phyloP scores from a whole-genome alignment of 345 rosid genomes.

The Brassica rapa region DNA sequence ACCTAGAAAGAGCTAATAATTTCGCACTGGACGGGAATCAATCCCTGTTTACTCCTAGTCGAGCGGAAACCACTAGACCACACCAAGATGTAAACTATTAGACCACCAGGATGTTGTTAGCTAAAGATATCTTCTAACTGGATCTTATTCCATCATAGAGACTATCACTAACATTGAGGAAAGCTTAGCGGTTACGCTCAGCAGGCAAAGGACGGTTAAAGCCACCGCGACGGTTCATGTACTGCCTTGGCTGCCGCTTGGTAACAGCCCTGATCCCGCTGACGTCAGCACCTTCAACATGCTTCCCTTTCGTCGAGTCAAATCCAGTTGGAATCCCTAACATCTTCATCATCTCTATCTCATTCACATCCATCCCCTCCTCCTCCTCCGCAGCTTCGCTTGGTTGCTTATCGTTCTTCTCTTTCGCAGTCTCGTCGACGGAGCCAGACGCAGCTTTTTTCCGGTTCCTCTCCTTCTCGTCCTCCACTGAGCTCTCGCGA shows the following conservation, averaged over 20 bases:
- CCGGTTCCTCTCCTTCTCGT: conserved; percentile 53
- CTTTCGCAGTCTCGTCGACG: conserved; percentile 61
- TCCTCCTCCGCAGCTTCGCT: conserved; percentile 25
- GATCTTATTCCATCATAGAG: no score
- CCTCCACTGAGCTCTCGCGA: conserved; percentile 43
- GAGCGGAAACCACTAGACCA: no score
- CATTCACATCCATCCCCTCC: conserved; percentile 50
- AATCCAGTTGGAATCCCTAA: conserved; percentile 89
- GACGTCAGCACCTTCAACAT: conserved; percentile 74
- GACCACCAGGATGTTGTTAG: no score
- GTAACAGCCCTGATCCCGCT: conserved; percentile 80
- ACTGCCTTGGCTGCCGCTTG: conserved; percentile 90
- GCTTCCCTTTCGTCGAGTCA: conserved; percentile 94
- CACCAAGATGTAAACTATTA: no score
- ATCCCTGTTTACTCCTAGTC: no score
- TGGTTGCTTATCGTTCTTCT: conserved; percentile 38
- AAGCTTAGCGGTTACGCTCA: conserved; percentile 67
- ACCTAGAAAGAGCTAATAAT: no score
- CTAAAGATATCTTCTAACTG: no score
- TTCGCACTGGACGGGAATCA: no score
- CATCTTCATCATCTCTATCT: conserved; percentile 89
- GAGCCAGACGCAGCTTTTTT: conserved; percentile 57
- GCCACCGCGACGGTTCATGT: conserved; percentile 93
- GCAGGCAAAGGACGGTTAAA: conserved; percentile 88
- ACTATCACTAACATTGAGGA: conserved; percentile 40